phyloP scores from a whole-genome alignment of 768 basidiomycete species.

The Hypholoma fasciculare region DNA sequence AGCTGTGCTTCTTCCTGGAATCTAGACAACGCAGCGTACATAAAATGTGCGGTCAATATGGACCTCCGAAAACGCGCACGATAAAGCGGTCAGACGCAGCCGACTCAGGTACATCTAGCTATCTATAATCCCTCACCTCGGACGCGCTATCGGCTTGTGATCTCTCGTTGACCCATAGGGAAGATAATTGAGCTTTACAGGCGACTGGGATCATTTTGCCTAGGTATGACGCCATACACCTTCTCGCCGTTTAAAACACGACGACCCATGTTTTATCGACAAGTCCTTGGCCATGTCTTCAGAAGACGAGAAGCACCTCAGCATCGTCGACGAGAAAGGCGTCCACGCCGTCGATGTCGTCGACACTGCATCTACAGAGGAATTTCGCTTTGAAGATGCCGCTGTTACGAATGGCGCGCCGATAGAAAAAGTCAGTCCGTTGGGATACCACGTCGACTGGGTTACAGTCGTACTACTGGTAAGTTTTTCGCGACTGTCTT shows the following conservation, averaged over 20 bases:
- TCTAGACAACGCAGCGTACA: no score
- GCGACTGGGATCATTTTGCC: no score
- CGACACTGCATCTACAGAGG: conserved; percentile 14
- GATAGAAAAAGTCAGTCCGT: conserved; percentile 32
- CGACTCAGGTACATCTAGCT: no score
- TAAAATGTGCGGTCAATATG: no score
- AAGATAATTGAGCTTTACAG: no score
- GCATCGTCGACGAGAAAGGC: conserved; percentile 14
- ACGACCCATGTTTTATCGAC: not conserved
- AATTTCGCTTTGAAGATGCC: conserved; percentile 25
- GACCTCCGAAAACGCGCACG: no score
- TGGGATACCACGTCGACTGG: conserved; percentile 34
- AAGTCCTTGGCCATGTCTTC: conserved; percentile 13
- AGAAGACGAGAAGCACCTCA: conserved; percentile 9
- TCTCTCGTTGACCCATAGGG: no score
- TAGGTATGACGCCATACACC: not conserved
- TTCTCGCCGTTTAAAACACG: not conserved
- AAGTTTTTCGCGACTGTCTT: not conserved
- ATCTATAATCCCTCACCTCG: no score
- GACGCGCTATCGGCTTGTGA: no score
- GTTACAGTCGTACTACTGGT: conserved; percentile 27
- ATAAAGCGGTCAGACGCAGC: no score
- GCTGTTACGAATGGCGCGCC: conserved; percentile 29
- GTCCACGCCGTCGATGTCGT: not conserved
- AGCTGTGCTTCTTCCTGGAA: no score